A percentile compares a stretch with the other conserved stretches of the same genome.
Evolutionary conservation across 306 rosid genomes (phyloP).

Genomic region (Cicer arietinum): DNA sequence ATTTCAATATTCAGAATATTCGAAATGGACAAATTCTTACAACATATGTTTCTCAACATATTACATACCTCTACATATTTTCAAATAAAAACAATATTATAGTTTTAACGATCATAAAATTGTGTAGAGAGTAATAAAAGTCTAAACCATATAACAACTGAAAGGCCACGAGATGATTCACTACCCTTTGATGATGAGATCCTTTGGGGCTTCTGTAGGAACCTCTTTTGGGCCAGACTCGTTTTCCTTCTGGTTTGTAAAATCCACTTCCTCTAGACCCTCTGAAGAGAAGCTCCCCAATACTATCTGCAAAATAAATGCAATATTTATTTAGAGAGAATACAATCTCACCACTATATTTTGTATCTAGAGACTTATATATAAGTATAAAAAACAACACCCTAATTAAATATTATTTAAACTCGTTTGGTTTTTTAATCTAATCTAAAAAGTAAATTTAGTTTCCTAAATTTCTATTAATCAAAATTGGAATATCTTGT

Average conservation of each 20-base stretch:
- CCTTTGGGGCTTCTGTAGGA: constrained; percentile 50
- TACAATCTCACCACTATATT: not conserved
- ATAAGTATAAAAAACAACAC: too few species aligned
- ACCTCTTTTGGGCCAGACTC: constrained; percentile 5
- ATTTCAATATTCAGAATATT: too few species aligned
- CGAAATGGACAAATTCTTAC: too few species aligned
- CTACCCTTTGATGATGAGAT: constrained; percentile 61
- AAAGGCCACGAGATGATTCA: constrained; percentile 27
- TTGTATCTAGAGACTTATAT: too few species aligned
- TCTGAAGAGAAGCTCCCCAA: constrained; percentile 57
- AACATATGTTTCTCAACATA: not conserved
- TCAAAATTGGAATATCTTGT: too few species aligned
- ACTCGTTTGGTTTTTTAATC: too few species aligned
- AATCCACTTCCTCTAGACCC: too few species aligned
- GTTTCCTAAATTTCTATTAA: too few species aligned
- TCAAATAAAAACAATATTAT: not conserved
- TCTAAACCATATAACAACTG: constrained; percentile 3
- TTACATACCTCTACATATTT: not conserved
- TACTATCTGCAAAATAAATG: constrained; percentile 56
- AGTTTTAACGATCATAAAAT: not conserved
- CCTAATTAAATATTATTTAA: too few species aligned
- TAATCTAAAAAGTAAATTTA: too few species aligned
- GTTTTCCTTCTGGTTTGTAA: constrained; percentile 43
- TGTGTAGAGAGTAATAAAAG: not conserved
- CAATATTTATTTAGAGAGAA: not conserved